phyloP scores from a whole-genome alignment of 768 basidiomycete genomes.

The Terana coerulea region DNA sequence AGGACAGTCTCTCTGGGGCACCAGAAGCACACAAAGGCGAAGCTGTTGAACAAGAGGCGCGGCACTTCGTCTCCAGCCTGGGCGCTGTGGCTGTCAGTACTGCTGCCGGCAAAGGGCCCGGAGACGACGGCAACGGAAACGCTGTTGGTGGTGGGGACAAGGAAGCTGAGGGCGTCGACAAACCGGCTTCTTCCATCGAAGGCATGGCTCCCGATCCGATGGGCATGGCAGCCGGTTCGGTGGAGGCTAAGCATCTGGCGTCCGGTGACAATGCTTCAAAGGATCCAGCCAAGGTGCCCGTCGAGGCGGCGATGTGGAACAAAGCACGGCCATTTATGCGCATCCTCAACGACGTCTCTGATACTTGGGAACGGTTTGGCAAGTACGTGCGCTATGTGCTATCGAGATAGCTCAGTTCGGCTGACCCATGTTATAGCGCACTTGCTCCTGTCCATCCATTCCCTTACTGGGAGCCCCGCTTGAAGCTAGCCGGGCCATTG shows the following conservation, averaged over 20 bases:
- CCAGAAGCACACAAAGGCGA: constrained; percentile 34
- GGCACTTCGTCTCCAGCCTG: constrained; percentile 30
- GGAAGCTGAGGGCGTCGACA: constrained; percentile 21
- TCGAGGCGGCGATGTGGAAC: constrained; percentile 30
- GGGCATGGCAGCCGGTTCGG: constrained; percentile 22
- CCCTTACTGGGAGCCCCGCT: constrained; percentile 22
- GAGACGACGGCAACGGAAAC: constrained; percentile 21
- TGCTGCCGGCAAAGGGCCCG: constrained; percentile 25
- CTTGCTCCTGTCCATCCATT: constrained; percentile 38
- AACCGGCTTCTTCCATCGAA: constrained; percentile 13
- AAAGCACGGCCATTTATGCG: constrained; percentile 33
- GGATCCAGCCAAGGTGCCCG: constrained; percentile 25
- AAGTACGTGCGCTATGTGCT: constrained; percentile 18
- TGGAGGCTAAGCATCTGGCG: constrained; percentile 27
- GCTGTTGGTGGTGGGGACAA: constrained; percentile 18
- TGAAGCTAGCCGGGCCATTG: constrained; percentile 29
- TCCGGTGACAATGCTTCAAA: constrained; percentile 28
- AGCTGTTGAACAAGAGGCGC: constrained; percentile 37
- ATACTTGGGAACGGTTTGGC: constrained; percentile 39
- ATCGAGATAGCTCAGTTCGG: not conserved
- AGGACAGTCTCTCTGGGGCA: constrained; percentile 31
- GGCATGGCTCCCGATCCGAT: constrained; percentile 27
- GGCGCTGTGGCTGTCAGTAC: constrained; percentile 29
- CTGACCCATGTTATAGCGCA: constrained; percentile 21
- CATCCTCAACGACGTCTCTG: constrained; percentile 30